Conservation (phyloP, 2,329 filamentous ascomycete genomes). For the Fusarium nodosum region DNA sequence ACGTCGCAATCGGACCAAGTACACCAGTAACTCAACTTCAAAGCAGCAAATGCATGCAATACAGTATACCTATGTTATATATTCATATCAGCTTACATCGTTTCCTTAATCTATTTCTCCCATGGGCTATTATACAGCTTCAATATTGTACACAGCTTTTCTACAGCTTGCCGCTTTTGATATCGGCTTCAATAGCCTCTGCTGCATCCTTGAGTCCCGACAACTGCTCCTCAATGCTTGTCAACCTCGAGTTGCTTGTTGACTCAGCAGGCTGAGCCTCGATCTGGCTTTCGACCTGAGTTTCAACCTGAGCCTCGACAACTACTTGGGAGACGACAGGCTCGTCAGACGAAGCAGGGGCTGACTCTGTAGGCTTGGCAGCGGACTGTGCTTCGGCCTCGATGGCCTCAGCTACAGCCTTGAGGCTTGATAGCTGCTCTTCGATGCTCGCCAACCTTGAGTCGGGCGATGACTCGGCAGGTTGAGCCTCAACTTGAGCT, state of each 20-base stretch:
- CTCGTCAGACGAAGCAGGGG: not conserved
- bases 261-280: conserved; percentile 8
- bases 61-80: conserved; percentile 23
- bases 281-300: conserved; percentile 2
- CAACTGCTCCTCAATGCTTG: conserved; percentile 43
- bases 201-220: conserved; percentile 37
- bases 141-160: conserved; percentile 47
- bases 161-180: conserved; percentile 44
- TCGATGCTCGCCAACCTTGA: conserved; percentile 39
- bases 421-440: conserved; percentile 28
- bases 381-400: conserved; percentile 5
- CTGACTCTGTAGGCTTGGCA: conserved; percentile 7
- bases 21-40: not conserved
- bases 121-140: conserved; percentile 42
- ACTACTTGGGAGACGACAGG: conserved; percentile 1
- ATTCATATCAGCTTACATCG: conserved; percentile 37
- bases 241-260: conserved; percentile 19
- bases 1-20: conserved; percentile 34
- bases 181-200: conserved; percentile 42
- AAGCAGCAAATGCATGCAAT: not conserved
- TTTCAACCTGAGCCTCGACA: conserved; percentile 8
- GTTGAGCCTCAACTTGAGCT: conserved; percentile 1
- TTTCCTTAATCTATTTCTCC: conserved; percentile 33
- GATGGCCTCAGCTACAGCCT: conserved; percentile 2
- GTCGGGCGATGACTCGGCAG: conserved; percentile 6